Evolutionary conservation across 1,284 basidiomycete species (phyloP), one percentile per base, ranked within the genome.

Genomic region (Leccinum glutinopallens): DNA sequence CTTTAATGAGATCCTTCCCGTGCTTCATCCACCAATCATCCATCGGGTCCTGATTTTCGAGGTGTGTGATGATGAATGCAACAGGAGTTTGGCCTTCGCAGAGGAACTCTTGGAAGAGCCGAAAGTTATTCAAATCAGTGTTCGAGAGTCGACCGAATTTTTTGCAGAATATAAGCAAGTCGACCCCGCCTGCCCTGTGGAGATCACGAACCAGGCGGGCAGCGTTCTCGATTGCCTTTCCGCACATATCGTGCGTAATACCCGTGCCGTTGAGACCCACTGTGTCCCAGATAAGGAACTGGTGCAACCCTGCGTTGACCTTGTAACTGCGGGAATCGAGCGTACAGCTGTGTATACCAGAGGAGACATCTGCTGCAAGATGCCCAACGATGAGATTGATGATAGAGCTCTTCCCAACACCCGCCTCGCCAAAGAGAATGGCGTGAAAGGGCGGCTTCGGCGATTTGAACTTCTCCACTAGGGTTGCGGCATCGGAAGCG

Each of bases 101-200:
- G 32, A 81, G 71, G 55, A 73, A 70, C 19, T 75, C 69, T 25
- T 68, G 69, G 65, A 80, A 80, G 46, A 80, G 71, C 58, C 66
- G 69, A 67, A 78, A 79, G 62, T 71, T 77, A 35, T 66, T 69
- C 60, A 72, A 58, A 55, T 73, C 67, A 22, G 74, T 70, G 1
- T 63, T 60, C 13, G 65, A 64, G 58, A 82, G 71, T 35, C 77
- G 71, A 6, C 73, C 66, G 0, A 57, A 60, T 15, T 71, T 69
- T 32, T 77, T 77, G 72, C 76, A 78, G 58, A 77, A 80, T 17
- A 82, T 67, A 25, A 82, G 75, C 56, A 81, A 70, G 65, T 73
- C 75, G 39, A 81, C 66, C 1, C 79, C 79, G 7, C 71, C 76
- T 41, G 59, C 62, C 5, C 13, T 17, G 3, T 72, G 65, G n/a